Evolutionary conservation across 1,139 yeast genomes (phyloP), one percentile per base, ranked within the genome.

Genomic region (Candida glucosophila): DNA sequence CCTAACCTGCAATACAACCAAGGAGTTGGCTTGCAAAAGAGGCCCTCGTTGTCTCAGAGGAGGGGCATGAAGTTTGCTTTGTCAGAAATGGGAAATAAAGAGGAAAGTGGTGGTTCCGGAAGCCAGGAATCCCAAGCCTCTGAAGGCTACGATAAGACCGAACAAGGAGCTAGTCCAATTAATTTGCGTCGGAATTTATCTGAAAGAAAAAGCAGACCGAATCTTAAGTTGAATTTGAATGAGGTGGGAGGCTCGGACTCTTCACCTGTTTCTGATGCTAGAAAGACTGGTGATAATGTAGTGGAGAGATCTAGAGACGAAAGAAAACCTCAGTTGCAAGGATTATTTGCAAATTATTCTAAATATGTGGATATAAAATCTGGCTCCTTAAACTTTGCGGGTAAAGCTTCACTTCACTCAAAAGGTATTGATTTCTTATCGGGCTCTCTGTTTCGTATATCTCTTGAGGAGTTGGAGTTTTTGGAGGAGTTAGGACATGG

Each of bases 401-500:
- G 96, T 12, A 88, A 90, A 48, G 86, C 96, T 3, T 83, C 95
- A 1, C 58, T 90, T 27, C 93, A 90, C 43, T 78, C 96, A 0
- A 74, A 82, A 39, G 98, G 98, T 23, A 78, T 90, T 22, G 93
- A 86, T 49, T 90, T 90, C 43, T 73, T 83, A 23, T 75, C 82
- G 25, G 98, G 98, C 0, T 73, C 88, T 4, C 77, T 86, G 26
- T 88, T 90, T 54, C 66, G 82, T 32, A 85, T 92, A 23, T 79
- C 94, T 2, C 65, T 86, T 29, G 94, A 85, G 39, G 95, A 88
- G 47, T 61, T 90, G 35, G 92, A 86, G 44, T 73, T 80, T 36
- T 49, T 77, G 20, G 94, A 81, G 27, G 97, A 88, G 52, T 58
- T 90, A 25, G 98, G 98, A 3, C 72, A 88, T 27, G 98, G 98